Evolutionary conservation across 78 protist genomes (phyloP).

Genomic region (Speleostelium caveatum): DNA sequence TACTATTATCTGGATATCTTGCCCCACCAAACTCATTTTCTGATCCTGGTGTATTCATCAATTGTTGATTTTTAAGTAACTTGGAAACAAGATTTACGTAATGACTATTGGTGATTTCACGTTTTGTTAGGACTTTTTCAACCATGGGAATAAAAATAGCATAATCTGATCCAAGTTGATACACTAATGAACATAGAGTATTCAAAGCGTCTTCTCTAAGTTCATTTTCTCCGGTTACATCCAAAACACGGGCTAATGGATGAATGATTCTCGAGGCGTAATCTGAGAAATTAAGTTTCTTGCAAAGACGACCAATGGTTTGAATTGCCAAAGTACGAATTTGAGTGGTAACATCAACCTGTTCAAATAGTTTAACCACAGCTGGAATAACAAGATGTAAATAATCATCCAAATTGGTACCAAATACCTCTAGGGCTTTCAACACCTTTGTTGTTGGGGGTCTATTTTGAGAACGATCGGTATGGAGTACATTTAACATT

Average conservation of each 20-base stretch:
- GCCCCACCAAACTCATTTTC: neutral
- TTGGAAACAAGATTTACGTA: slow-evolving; percentile 74
- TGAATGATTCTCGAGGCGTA: slow-evolving; percentile 92
- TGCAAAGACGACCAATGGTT: slow-evolving; percentile 84
- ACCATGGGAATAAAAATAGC: slow-evolving; percentile 92
- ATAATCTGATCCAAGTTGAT: slow-evolving; percentile 89
- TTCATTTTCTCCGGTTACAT: slow-evolving; percentile 23
- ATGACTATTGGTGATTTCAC: slow-evolving; percentile 47
- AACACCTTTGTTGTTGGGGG: slow-evolving; percentile 75
- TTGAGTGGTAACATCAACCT: slow-evolving; percentile 57
- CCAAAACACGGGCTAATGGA: slow-evolving; percentile 91
- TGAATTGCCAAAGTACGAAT: slow-evolving; percentile 73
- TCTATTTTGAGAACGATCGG: slow-evolving; percentile 41
- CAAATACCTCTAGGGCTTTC: slow-evolving; percentile 90
- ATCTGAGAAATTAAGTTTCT: slow-evolving; percentile 86
- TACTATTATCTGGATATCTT: slow-evolving; percentile 14
- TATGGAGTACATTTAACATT: slow-evolving; percentile 78
- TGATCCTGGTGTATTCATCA: slow-evolving; percentile 18
- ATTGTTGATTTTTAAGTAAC: slow-evolving; percentile 72
- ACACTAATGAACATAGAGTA: slow-evolving; percentile 85
- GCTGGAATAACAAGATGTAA: slow-evolving; percentile 95
- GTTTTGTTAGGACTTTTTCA: slow-evolving; percentile 61
- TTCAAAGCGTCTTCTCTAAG: slow-evolving; percentile 72
- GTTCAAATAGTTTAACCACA: slow-evolving; percentile 86
- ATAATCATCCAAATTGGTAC: slow-evolving; percentile 92